A percentile compares a stretch with the other conserved stretches of the same genome.
Evolutionary conservation across 2,329 filamentous ascomycete species (phyloP).

Genomic region (Macrophomina phaseolina): DNA sequence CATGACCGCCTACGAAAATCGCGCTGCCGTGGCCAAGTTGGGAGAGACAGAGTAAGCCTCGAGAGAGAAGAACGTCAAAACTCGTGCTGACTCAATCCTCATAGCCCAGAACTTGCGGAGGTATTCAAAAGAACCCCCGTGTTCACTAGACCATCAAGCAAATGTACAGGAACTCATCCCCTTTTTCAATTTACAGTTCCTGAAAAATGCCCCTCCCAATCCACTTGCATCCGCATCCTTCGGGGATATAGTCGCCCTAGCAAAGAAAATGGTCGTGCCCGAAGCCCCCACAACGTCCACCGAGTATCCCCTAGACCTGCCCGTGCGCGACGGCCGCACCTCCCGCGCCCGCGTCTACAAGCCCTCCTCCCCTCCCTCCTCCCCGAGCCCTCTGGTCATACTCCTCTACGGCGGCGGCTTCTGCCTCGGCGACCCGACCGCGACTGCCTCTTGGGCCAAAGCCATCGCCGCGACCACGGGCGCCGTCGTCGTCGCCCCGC

Average conservation of each 20-base stretch:
- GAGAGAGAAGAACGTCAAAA: not conserved
- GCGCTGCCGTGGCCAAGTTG: not conserved
- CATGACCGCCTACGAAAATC: not conserved
- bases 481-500: conserved; percentile 4
- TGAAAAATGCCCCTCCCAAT: not conserved
- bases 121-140: not conserved
- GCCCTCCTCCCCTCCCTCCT: not conserved
- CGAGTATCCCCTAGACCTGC: not conserved
- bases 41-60: not conserved
- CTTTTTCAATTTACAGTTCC: not conserved
- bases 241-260: not conserved
- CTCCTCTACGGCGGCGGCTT: conserved; percentile 4
- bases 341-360: not conserved
- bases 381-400: not conserved
- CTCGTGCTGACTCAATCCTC: not conserved
- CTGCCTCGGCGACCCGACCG: not conserved
- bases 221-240: not conserved
- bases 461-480: not conserved
- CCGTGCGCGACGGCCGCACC: conserved; percentile 10
- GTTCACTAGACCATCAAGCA: not conserved
- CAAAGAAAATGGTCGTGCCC: not conserved
- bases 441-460: not conserved
- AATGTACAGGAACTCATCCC: not conserved
- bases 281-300: not conserved
- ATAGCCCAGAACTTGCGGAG: not conserved